Evolutionary conservation across 768 basidiomycete species (phyloP).

Genomic region (Phylloporus sp.): DNA sequence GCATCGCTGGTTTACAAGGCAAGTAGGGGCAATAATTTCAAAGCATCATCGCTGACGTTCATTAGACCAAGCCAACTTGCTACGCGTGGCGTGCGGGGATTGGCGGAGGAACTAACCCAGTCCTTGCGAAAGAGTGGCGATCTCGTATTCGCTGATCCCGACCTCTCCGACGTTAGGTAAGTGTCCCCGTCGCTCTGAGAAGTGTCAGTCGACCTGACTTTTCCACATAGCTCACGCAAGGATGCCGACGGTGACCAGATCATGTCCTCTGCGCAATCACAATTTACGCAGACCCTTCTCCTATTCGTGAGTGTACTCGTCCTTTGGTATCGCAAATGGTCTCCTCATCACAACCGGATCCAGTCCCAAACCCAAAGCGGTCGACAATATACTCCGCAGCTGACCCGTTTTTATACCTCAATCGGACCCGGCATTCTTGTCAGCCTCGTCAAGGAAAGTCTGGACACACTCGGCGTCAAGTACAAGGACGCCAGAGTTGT

Average conservation of each 20-base stretch:
- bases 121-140: conserved; percentile 69
- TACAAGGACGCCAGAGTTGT: conserved; percentile 39
- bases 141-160: conserved; percentile 65
- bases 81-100: conserved; percentile 41
- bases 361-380: conserved; percentile 85
- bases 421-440: conserved; percentile 52
- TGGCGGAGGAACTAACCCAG: conserved; percentile 71
- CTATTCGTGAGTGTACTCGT: conserved; percentile 61
- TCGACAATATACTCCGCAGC: conserved; percentile 63
- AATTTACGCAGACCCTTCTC: conserved; percentile 78
- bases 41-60: neutral
- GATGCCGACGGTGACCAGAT: conserved; percentile 57
- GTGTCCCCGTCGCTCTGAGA: conserved; percentile 7
- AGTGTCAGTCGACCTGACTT: neutral
- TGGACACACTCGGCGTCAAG: conserved; percentile 47
- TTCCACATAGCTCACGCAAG: conserved; percentile 17
- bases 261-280: conserved; percentile 60
- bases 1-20: conserved; percentile 80
- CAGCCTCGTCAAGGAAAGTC: conserved; percentile 49
- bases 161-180: conserved; percentile 35
- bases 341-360: neutral
- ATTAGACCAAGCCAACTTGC: conserved; percentile 69
- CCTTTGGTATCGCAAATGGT: too few relatives aligned
- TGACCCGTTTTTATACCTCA: conserved; percentile 78
- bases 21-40: conserved; percentile 9